Evolutionary conservation across 2,329 filamentous ascomycete genomes (phyloP).

Genomic region (Gliomastix tumulicola): DNA sequence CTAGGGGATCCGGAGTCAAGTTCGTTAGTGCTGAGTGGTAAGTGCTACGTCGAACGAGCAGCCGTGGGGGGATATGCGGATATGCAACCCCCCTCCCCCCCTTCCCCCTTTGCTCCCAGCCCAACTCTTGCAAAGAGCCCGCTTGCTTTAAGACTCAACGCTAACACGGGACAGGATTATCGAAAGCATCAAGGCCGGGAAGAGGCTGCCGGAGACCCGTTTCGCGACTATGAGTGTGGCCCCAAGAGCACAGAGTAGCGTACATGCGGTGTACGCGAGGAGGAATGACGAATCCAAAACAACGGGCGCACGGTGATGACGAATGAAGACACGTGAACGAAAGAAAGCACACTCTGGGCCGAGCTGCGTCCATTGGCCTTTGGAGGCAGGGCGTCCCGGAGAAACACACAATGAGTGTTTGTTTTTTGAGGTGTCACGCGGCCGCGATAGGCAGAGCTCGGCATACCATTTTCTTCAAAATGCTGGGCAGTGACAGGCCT

Average conservation of each 20-base stretch:
- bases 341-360: no score
- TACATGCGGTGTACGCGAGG: slow-evolving; percentile 41
- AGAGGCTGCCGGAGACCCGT: slow-evolving; percentile 64
- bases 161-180: slow-evolving; percentile 50
- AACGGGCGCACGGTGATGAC: background rate
- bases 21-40: slow-evolving; percentile 79
- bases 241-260: slow-evolving; percentile 55
- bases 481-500: no score
- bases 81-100: no score
- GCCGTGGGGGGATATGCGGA: no score
- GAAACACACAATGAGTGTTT: no score
- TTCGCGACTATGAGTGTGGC: slow-evolving; percentile 61
- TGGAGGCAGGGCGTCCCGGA: no score
- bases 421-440: no score
- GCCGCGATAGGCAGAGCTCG: no score
- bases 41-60: slow-evolving; percentile 20
- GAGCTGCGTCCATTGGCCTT: no score
- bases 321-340: background rate
- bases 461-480: no score
- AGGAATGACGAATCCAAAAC: background rate
- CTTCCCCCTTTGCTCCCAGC: no score
- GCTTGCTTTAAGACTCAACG: background rate
- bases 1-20: slow-evolving; percentile 64
- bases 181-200: slow-evolving; percentile 74
- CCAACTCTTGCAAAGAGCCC: no score